A percentile compares a stretch with the other conserved stretches of the same genome.
Conservation (phyloP, 2,329 filamentous ascomycete species). For the Fusarium pilosicola region DNA sequence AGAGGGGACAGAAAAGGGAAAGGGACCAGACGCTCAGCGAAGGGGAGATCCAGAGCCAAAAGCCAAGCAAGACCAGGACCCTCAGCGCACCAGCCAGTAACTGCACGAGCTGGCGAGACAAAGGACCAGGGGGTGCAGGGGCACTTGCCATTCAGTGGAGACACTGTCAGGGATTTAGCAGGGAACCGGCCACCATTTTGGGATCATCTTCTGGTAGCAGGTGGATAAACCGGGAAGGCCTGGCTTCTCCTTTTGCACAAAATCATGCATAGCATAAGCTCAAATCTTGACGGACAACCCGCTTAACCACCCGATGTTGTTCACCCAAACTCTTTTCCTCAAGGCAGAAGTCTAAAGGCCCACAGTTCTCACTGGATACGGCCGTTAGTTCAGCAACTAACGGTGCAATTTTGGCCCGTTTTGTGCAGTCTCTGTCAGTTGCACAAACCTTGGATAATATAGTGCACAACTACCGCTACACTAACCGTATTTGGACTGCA, state of each 20-base stretch:
- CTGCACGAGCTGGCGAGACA: conserved; percentile 15
- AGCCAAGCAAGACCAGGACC: conserved; percentile 17
- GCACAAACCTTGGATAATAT: background rate
- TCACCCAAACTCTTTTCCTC: background rate
- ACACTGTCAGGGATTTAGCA: conserved; percentile 19
- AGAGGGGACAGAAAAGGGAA: conserved; percentile 41
- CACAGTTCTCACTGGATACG: background rate
- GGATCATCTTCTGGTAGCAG: conserved; percentile 16
- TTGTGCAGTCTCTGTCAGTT: conserved; percentile 1
- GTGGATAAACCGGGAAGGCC: conserved; percentile 14
- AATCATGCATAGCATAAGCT: conserved; percentile 22
- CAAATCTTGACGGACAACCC: background rate
- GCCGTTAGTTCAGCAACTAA: background rate
- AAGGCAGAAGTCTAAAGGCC: background rate
- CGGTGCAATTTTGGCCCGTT: background rate
- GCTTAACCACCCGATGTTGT: background rate
- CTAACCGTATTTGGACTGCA: background rate
- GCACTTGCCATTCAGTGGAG: conserved; percentile 13
- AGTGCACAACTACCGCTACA: conserved; percentile 4
- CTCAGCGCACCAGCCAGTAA: conserved; percentile 25
- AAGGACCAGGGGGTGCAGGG: conserved; percentile 33
- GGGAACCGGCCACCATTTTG: conserved; percentile 31
- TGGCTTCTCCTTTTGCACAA: conserved; percentile 31
- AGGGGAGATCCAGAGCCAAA: conserved; percentile 17
- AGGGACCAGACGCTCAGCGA: conserved; percentile 29